Conservation (phyloP, 2,329 filamentous ascomycete genomes). For the Penicillium sclerotigenum region DNA sequence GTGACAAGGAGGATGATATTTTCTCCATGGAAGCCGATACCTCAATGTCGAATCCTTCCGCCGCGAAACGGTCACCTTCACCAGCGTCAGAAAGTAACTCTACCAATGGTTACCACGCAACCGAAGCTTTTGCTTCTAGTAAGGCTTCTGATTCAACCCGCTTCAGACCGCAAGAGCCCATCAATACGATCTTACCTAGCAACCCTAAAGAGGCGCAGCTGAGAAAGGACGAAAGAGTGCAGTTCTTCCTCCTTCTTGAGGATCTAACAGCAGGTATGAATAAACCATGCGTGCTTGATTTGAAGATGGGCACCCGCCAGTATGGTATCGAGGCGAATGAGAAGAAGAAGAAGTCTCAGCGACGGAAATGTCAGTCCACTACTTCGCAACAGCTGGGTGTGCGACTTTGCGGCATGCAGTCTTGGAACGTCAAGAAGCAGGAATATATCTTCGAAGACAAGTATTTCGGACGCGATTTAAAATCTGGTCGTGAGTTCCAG, state of each 20-base stretch:
- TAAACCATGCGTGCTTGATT: conserved; percentile 89
- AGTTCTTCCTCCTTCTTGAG: conserved; percentile 90
- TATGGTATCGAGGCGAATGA: conserved; percentile 89
- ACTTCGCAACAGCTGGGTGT: conserved; percentile 91
- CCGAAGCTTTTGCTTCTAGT: background rate
- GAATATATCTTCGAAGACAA: conserved; percentile 97
- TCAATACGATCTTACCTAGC: conserved; percentile 49
- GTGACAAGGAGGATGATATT: conserved; percentile 69
- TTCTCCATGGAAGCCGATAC: conserved; percentile 64
- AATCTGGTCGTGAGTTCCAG: conserved; percentile 84
- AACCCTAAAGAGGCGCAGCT: conserved; percentile 74
- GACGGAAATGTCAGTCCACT: conserved; percentile 86
- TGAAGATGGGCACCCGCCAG: conserved; percentile 98
- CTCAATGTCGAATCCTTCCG: conserved; percentile 8
- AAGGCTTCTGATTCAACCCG: conserved; percentile 4
- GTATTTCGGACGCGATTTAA: conserved; percentile 87
- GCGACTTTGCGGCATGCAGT: conserved; percentile 90
- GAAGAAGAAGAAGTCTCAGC: conserved; percentile 90
- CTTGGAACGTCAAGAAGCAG: conserved; percentile 83
- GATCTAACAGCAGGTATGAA: conserved; percentile 97
- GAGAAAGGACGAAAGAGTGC: conserved; percentile 60
- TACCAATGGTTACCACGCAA: background rate
- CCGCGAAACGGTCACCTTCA: conserved; percentile 13
- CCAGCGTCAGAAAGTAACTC: conserved; percentile 9
- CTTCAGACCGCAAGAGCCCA: conserved; percentile 16